A percentile compares a stretch with the other conserved stretches of the same genome.
phyloP scores from a whole-genome alignment of 129 eudicot species.

The Helianthus tuberosus region DNA sequence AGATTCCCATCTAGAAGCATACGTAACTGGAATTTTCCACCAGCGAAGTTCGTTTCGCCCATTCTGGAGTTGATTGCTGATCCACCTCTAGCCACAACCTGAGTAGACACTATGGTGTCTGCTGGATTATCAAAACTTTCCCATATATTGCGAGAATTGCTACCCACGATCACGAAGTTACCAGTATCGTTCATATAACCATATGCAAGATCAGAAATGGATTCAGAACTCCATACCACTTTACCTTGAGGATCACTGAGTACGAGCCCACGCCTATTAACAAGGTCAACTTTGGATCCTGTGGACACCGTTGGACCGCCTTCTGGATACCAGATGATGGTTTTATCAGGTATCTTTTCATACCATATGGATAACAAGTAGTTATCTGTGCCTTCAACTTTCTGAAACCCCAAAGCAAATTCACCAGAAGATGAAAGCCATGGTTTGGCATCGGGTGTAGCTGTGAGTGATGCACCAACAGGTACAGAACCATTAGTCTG shows the following conservation, averaged over 20 bases:
- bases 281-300: conserved; percentile 30
- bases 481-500: conserved; percentile 18
- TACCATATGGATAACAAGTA: conserved; percentile 38
- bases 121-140: conserved; percentile 45
- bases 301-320: background rate
- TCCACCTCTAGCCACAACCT: conserved; percentile 20
- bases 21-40: conserved; percentile 43
- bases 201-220: background rate
- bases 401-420: conserved; percentile 50
- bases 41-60: conserved; percentile 31
- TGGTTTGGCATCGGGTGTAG: conserved; percentile 15
- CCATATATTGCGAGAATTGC: conserved; percentile 31
- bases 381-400: conserved; percentile 13
- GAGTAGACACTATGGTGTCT: conserved; percentile 48
- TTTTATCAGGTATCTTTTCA: conserved; percentile 29
- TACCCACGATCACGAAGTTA: conserved; percentile 29
- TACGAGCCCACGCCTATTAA: conserved; percentile 16
- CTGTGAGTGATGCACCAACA: conserved; percentile 30
- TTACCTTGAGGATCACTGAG: conserved; percentile 32
- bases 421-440: conserved; percentile 40
- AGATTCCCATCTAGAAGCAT: conserved; percentile 47
- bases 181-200: conserved; percentile 36
- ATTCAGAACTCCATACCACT: conserved; percentile 25
- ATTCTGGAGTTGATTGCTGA: conserved; percentile 15
- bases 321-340: conserved; percentile 34